Base-by-base conservation (phyloP, 345 rosid species). In the Geranium brycei region DNA sequence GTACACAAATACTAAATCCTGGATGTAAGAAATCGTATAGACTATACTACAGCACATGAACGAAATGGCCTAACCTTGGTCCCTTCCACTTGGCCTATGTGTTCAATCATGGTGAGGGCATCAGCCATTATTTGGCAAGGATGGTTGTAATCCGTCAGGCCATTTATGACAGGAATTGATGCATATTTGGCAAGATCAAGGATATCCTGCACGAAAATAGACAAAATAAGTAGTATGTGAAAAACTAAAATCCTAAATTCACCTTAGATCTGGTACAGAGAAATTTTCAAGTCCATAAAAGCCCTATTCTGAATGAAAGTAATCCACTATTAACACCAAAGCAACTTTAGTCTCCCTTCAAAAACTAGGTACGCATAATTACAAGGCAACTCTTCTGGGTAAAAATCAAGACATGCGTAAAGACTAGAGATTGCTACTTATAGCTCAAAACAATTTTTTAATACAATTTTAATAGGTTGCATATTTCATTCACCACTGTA, bases 51-150 rank as follows among this genome's bases (percentile, higher is more conserved):
- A 58, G 31, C 35, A 10, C 17, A 59, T 18, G 53, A 70, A 23
- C 28, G 59, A 67, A 7, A 19, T 47, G 64, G 66, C 55, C 71
- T 51, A 62, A 91, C 99, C 97, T 88, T 90, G n/a, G 95, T 86
- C 62, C 96, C 95, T 71, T 93, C 95, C 65, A 90, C 66, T 28
- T 63, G 91, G 70, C 97, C 96, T 19, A 86, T 61, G 71, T 90
- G 91, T 73, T 93, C 97, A 71, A 93, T 87, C 51, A 90, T 90
- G 38, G 97, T 90, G 73, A 93, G 96, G 38, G 99, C 97, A 80
- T 93, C 99, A 0, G 97, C 97, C 91, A 93, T 90, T 69, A 90
- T 88, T 84, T 93, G 97, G 77, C 91, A 85, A 68, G 96, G 99
- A 69, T 90, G 99, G 78, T 93, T 87, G 73, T 86, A 86, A 71